Evolutionary conservation across 148 eudicot genomes (phyloP).

Genomic region (Euryodendron excelsum): DNA sequence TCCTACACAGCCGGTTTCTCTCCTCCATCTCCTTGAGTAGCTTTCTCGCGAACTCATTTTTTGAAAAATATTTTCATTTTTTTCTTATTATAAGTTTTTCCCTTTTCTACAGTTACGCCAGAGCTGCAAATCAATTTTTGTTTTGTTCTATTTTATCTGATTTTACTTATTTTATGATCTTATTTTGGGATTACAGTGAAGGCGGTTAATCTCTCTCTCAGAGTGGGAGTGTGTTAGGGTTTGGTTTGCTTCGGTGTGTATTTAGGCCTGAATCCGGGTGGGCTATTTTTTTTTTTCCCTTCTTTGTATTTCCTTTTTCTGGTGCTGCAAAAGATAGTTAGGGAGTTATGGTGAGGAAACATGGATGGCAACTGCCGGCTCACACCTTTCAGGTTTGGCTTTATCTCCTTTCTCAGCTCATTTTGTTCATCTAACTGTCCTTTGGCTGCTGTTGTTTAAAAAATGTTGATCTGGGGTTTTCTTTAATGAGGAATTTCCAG

Average conservation of each 20-base stretch:
- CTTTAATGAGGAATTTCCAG: background rate
- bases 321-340: background rate
- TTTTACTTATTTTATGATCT: background rate
- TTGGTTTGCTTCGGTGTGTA: background rate
- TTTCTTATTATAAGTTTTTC: background rate
- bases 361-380: constrained; percentile 97
- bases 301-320: too few species aligned
- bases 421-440: background rate
- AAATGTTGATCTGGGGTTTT: constrained; percentile 5
- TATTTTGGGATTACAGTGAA: background rate
- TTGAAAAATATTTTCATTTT: background rate
- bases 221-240: background rate
- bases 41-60: background rate
- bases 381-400: constrained; percentile 85
- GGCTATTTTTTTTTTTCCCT: background rate
- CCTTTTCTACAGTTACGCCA: background rate
- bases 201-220: background rate
- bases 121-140: background rate
- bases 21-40: background rate
- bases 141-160: background rate
- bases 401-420: background rate
- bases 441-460: background rate
- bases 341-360: constrained; percentile 78
- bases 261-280: background rate
- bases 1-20: background rate